phyloP scores from a whole-genome alignment of 371 early-diverging fungal species.

The Fennellomyces sp. region DNA sequence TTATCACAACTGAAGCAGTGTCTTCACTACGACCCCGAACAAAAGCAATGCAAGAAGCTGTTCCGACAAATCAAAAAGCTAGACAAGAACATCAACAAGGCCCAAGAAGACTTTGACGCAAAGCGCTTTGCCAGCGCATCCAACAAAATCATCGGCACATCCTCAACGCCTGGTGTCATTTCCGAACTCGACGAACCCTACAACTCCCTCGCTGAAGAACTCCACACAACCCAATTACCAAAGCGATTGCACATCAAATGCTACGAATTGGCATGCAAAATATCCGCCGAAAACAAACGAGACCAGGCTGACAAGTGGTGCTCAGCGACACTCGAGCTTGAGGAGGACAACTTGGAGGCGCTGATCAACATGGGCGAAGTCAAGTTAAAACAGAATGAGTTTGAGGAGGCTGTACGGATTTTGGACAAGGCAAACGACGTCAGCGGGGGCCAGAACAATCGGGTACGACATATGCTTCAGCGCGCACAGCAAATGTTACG shows the following conservation, averaged over 20 bases:
- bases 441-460: conserved; percentile 58
- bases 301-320: conserved; percentile 62
- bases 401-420: conserved; percentile 75
- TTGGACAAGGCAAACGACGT: conserved; percentile 72
- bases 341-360: conserved; percentile 73
- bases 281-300: conserved; percentile 57
- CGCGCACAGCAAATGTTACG: conserved; percentile 73
- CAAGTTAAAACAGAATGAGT: conserved; percentile 68
- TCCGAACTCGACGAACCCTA: conserved; percentile 51
- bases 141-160: conserved; percentile 60
- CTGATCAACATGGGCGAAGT: conserved; percentile 73
- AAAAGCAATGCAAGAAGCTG: conserved; percentile 79
- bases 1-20: conserved; percentile 80
- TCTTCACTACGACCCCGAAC: conserved; percentile 88
- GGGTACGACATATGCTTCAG: conserved; percentile 58
- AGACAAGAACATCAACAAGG: conserved; percentile 72
- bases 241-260: conserved; percentile 57
- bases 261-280: conserved; percentile 63
- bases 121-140: conserved; percentile 70
- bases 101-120: conserved; percentile 56
- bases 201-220: conserved; percentile 27
- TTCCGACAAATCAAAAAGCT: conserved; percentile 76
- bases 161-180: conserved; percentile 51
- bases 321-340: conserved; percentile 50
- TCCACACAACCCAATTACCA: conserved; percentile 42